A percentile compares a stretch with the other conserved stretches of the same genome.
phyloP scores from a whole-genome alignment of 345 rosid genomes.

The Syzygium jambos region DNA sequence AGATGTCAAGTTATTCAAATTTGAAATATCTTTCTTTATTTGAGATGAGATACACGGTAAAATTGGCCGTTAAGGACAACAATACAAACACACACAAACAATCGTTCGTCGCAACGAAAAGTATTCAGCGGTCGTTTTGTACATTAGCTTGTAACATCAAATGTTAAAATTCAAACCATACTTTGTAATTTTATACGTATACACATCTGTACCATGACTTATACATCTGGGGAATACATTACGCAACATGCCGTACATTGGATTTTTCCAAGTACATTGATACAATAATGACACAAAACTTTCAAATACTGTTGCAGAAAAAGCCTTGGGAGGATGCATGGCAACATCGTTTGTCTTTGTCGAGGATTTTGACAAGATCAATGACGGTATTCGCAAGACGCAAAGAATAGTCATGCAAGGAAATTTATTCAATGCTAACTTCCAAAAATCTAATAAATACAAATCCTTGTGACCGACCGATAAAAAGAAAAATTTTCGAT shows the following conservation, averaged over 20 bases:
- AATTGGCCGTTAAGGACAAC: background rate
- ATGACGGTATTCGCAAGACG: background rate
- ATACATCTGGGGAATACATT: too few species aligned
- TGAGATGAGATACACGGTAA: too few species aligned
- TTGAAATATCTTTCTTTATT: too few species aligned
- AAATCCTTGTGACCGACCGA: background rate
- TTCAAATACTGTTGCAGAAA: background rate
- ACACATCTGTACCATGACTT: background rate
- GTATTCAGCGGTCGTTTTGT: background rate
- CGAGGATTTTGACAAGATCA: background rate
- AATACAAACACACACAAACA: background rate
- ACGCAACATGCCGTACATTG: background rate
- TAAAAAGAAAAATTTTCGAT: background rate
- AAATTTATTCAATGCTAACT: background rate
- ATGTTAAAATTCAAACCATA: background rate
- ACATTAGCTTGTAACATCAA: background rate
- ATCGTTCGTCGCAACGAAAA: rapidly evolving
- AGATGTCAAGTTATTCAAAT: too few species aligned
- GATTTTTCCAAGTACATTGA: background rate
- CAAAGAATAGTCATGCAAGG: background rate
- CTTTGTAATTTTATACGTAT: rapidly evolving
- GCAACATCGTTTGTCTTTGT: background rate
- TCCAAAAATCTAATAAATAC: background rate
- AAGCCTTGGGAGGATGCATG: background rate
- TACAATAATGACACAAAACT: background rate